Evolutionary conservation across 768 basidiomycete genomes (phyloP).

Genomic region (Tylopilus subfusipes): DNA sequence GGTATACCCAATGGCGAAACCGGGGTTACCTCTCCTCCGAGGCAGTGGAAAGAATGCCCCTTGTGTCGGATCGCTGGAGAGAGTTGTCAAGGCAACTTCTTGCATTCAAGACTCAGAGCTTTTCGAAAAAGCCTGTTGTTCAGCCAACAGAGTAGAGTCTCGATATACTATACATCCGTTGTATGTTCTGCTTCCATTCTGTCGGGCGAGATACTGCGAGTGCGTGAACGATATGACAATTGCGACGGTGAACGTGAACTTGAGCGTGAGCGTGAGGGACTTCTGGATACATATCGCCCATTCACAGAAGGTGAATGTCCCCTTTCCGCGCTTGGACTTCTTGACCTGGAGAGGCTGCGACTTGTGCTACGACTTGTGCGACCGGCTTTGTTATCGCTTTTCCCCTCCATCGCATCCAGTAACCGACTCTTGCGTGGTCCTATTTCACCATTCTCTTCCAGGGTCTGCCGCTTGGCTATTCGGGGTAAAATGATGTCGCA

Average conservation of each 20-base stretch:
- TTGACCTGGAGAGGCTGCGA: slow-evolving; percentile 22
- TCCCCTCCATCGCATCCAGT: slow-evolving; percentile 83
- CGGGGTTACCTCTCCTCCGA: slow-evolving; percentile 69
- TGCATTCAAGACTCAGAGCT: slow-evolving; percentile 41
- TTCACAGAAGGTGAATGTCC: slow-evolving; percentile 41
- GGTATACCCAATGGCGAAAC: slow-evolving; percentile 73
- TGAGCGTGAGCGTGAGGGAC: slow-evolving; percentile 42
- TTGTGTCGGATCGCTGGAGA: slow-evolving; percentile 70
- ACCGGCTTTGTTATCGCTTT: slow-evolving; percentile 48
- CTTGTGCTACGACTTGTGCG: slow-evolving; percentile 38
- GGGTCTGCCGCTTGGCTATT: slow-evolving; percentile 73
- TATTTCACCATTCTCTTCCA: slow-evolving; percentile 92
- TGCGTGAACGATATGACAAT: slow-evolving; percentile 50
- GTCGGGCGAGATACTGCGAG: slow-evolving; percentile 57
- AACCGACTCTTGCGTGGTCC: slow-evolving; percentile 81
- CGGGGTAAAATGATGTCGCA: slow-evolving; percentile 97
- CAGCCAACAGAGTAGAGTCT: slow-evolving; percentile 12
- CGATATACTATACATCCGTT: slow-evolving; percentile 14
- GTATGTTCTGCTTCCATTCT: slow-evolving; percentile 43
- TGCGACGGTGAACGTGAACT: slow-evolving; percentile 35
- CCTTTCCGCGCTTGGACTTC: slow-evolving; percentile 23
- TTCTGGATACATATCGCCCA: slow-evolving; percentile 62
- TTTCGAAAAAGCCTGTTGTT: slow-evolving; percentile 25
- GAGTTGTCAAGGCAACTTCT: slow-evolving; percentile 59
- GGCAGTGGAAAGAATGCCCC: slow-evolving; percentile 56